Base-by-base conservation (phyloP, 495 filamentous ascomycete species). In the Aspergillus nidulans region DNA sequence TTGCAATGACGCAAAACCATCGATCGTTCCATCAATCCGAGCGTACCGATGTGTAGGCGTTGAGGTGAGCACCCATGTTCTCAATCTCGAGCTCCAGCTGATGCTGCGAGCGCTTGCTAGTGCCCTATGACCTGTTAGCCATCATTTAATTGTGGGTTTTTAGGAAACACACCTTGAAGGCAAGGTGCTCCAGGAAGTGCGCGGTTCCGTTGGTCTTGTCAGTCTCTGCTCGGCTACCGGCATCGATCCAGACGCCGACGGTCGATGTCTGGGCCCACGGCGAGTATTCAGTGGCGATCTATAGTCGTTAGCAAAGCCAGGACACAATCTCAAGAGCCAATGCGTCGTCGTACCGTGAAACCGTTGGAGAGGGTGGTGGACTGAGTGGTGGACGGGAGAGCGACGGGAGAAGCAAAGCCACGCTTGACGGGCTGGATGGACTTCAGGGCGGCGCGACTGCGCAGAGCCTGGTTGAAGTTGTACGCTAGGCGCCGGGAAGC, bases 71-170 rank as follows among this genome's bases (percentile, higher is more conserved):
- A 69, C 94, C 94, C 91, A 97, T 96, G 78, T 99, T 97, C 81
- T 99, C 94, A 63, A 99, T 96, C 79, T 99, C 95, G 45, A 99
- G 85, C 80, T 99, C 94, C 72, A 99, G 77, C 75, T 97, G 94
- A 67, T 92, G 86, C 74, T 97, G 95, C 39, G 86, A 90, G 66
- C 94, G 84, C 74, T 87, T 96, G 75, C 85, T 81, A 57, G 94
- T 98, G 60, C 94, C 94, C 92, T 88, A 62, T 20, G 23, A 30
- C 19, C 19, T 23, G 7, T 41, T 49, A 55, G 25, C 24, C 2
- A 20, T 19, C 6, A 19, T 18, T 18, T 18, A 18, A 23, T 24
- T 24, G 36, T 41, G 16, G 46, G 70, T 69, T 60, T 49, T 32
- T 52, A 18, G 7, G 12, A 36, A 57, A 45, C 58, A 36, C 53